A percentile compares a stretch with the other conserved stretches of the same genome.
Conservation (phyloP, 495 filamentous ascomycete species). For the Penicillium samsonianum region DNA sequence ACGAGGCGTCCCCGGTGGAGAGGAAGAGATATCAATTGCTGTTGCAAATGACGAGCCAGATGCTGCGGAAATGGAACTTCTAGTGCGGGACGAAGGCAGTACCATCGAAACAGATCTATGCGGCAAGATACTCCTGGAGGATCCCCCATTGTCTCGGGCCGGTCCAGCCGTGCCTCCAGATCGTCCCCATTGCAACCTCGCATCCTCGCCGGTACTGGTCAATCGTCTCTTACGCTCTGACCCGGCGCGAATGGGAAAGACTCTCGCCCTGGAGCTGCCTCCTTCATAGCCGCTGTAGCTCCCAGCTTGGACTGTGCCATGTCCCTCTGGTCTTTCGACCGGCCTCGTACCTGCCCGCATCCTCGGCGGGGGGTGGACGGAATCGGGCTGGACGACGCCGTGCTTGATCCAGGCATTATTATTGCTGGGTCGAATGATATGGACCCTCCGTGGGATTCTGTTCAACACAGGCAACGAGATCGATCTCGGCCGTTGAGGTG, state of each 20-base stretch:
- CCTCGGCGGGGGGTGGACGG: constrained; percentile 1
- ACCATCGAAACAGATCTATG: constrained; percentile 28
- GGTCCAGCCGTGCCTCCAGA: constrained; percentile 24
- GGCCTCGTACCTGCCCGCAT: background rate
- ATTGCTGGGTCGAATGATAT: background rate
- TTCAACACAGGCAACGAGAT: constrained; percentile 26
- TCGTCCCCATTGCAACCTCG: constrained; percentile 27
- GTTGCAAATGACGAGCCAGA: constrained; percentile 38
- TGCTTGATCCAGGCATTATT: constrained; percentile 20
- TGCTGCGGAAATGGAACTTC: constrained; percentile 10
- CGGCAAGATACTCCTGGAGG: constrained; percentile 12
- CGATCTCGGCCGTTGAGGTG: constrained; percentile 50
- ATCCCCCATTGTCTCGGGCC: constrained; percentile 5
- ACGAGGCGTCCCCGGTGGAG: constrained; percentile 23
- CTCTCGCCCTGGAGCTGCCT: constrained; percentile 21
- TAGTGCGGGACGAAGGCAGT: constrained; percentile 20
- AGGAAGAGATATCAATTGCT: constrained; percentile 43
- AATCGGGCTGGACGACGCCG: constrained; percentile 11
- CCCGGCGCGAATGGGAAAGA: constrained; percentile 22
- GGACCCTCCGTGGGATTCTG: background rate
- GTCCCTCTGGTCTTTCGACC: constrained; percentile 12
- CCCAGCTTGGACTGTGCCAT: background rate
- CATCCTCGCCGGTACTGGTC: constrained; percentile 31
- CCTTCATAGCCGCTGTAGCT: background rate
- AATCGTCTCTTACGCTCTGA: constrained; percentile 44